A percentile compares a stretch with the other conserved stretches of the same genome.
phyloP scores from a whole-genome alignment of 2,329 filamentous ascomycete genomes.

The Xylaria polymorpha region DNA sequence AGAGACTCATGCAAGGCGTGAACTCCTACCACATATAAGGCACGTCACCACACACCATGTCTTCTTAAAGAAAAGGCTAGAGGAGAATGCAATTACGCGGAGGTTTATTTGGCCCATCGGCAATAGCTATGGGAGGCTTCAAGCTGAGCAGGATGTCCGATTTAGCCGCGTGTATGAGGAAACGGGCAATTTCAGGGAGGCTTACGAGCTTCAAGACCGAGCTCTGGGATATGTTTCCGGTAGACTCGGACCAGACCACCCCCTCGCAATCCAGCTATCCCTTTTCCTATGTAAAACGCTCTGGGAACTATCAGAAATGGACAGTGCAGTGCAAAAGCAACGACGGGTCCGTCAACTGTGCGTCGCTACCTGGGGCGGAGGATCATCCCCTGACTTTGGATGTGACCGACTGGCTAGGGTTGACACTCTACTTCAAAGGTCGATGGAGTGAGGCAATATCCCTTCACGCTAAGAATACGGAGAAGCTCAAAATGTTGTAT shows the following conservation, averaged over 20 bases:
- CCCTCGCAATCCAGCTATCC: neutral
- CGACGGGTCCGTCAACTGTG: neutral
- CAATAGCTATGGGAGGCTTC: neutral
- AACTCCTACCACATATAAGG: slow-evolving; percentile 13
- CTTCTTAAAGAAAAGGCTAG: slow-evolving; percentile 1
- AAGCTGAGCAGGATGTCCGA: slow-evolving; percentile 3
- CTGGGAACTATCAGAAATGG: neutral
- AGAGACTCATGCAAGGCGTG: slow-evolving; percentile 2
- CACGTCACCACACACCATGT: neutral
- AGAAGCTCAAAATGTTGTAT: neutral
- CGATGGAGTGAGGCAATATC: neutral
- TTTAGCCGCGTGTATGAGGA: slow-evolving; percentile 7
- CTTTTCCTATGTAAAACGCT: neutral
- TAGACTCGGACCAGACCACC: neutral
- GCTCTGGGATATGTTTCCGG: neutral
- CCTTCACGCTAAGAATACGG: neutral
- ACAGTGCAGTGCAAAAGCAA: neutral
- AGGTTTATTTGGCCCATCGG: slow-evolving; percentile 3
- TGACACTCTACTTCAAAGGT: neutral
- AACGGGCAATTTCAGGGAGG: slow-evolving; percentile 2
- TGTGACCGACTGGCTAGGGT: neutral
- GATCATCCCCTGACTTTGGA: slow-evolving; percentile 1
- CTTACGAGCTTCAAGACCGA: neutral
- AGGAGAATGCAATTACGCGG: neutral
- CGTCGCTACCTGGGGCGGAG: neutral